Evolutionary conservation across 2,329 filamentous ascomycete genomes (phyloP), one percentile per base, ranked within the genome.

Genomic region (Xylariaceae sp.): DNA sequence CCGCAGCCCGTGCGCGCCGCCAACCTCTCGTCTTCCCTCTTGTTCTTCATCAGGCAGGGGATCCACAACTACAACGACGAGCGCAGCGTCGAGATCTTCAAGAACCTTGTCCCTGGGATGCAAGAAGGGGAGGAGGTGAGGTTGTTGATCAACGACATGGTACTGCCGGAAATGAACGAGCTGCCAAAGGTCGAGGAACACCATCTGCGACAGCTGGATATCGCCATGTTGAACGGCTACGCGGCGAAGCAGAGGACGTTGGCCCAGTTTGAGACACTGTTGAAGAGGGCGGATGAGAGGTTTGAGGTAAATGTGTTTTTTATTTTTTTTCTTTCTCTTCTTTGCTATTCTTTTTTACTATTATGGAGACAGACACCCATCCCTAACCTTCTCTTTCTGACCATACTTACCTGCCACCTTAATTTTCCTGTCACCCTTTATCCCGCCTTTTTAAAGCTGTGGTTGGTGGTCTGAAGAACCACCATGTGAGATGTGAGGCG

Each of bases 61-160:
- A 38, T 34, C 6, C 46, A 48, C 32, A 48, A 50, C 29, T 50
- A 29, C 17, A 16, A 32, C 2, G 36, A 43, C 11, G 37, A 45
- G 0, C 27, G 32, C 4, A 24, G 31, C 9, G 35, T 50, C 3
- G 43, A 36, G 14, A 50, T 53, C 3, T 31, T 53, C 18, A 42
- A 37, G 23, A 21, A 30, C 3, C 21, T 53, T 12, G 43, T 51
- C 2, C 46, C 50, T 0, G 43, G 33, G 0, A 36, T 51, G 24
- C 46, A 53, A 27, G 34, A 48, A 6, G 28, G 26, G 3, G 41
- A 51, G 2, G 51, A 45, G 2, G 58, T 56, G 0, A 48, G 43
- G 5, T 28, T 62, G 4, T 40, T 63, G 3, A 61, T 61, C 41
- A 62, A 62, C 37, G 60, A 63, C 12, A 54, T 51, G 2, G 42